phyloP scores from a whole-genome alignment of 352 stramenopile species.

The Globisporangium cylindrosporum region DNA sequence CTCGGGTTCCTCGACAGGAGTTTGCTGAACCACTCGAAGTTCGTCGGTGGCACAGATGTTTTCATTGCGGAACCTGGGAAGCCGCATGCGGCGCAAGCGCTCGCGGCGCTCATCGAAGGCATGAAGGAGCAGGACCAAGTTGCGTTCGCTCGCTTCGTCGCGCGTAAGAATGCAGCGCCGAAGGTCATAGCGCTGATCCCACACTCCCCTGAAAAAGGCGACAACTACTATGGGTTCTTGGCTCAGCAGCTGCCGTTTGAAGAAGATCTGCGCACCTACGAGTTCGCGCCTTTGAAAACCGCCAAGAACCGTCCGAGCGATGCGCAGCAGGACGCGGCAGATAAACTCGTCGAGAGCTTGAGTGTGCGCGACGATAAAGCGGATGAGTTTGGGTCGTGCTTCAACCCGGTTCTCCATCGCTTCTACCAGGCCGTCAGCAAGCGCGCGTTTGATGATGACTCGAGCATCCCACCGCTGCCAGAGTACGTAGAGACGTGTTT shows the following conservation, averaged over 20 bases:
- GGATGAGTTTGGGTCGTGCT: slow-evolving; percentile 52
- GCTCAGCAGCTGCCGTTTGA: slow-evolving; percentile 73
- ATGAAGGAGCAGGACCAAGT: slow-evolving; percentile 66
- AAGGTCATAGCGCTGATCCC: slow-evolving; percentile 79
- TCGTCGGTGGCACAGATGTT: slow-evolving; percentile 59
- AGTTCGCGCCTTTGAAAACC: slow-evolving; percentile 67
- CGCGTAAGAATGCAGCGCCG: slow-evolving; percentile 69
- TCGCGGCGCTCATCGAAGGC: slow-evolving; percentile 61
- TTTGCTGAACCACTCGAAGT: slow-evolving; percentile 51
- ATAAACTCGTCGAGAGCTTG: slow-evolving; percentile 72
- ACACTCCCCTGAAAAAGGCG: slow-evolving; percentile 29
- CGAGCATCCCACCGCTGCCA: slow-evolving; percentile 45
- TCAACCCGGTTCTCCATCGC: slow-evolving; percentile 68
- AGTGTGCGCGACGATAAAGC: slow-evolving; percentile 66
- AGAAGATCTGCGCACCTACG: slow-evolving; percentile 75
- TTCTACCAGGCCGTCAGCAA: slow-evolving; percentile 68
- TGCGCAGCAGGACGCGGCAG: slow-evolving; percentile 56
- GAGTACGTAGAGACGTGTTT: slow-evolving; percentile 56
- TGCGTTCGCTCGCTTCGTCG: slow-evolving; percentile 74
- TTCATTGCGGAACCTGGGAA: slow-evolving; percentile 80
- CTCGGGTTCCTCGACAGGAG: slow-evolving; percentile 66
- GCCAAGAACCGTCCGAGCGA: slow-evolving; percentile 47
- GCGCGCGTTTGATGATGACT: slow-evolving; percentile 54
- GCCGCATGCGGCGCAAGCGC: slow-evolving; percentile 46
- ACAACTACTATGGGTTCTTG: slow-evolving; percentile 75